A percentile compares a stretch with the other conserved stretches of the same genome.
Conservation (phyloP, 192 early-diverging fungal species). For the Backusella parvicylindrica region DNA sequence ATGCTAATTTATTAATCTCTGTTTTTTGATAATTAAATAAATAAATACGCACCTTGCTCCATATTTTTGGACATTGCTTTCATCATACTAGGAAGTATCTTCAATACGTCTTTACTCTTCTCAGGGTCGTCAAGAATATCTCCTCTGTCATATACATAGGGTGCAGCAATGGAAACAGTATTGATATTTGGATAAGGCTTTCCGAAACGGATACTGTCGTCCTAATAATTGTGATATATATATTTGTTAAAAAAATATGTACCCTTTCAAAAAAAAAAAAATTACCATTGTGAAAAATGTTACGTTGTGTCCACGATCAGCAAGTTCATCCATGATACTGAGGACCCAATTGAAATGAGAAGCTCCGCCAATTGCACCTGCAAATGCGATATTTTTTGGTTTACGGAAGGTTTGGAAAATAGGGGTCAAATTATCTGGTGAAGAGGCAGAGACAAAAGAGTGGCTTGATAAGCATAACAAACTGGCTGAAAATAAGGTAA, state of each 20-base stretch:
- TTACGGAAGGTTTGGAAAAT: background rate
- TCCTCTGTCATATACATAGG: background rate
- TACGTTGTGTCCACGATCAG: background rate
- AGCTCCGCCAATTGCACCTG: background rate
- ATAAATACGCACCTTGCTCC: background rate
- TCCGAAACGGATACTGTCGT: background rate
- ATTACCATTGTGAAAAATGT: background rate
- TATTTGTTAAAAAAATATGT: background rate
- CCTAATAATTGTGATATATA: background rate
- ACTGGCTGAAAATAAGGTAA: background rate
- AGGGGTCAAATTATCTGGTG: background rate
- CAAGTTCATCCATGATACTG: background rate
- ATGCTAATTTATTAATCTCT: too few species aligned
- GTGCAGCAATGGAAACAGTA: background rate
- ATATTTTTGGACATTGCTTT: background rate
- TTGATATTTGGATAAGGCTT: background rate
- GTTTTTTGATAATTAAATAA: background rate
- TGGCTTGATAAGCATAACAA: background rate
- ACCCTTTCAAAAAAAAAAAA: background rate
- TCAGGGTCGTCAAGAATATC: background rate
- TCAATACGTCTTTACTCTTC: background rate
- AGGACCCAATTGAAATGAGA: conserved; percentile 6
- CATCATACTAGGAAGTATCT: background rate
- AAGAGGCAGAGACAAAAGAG: background rate
- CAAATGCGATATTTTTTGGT: conserved; percentile 3